These are phyloP conservation scores for Ascocoryne sarcoides DNA, from an alignment of 2,329 filamentous ascomycete species.

Conservation along the genomic window DNA sequence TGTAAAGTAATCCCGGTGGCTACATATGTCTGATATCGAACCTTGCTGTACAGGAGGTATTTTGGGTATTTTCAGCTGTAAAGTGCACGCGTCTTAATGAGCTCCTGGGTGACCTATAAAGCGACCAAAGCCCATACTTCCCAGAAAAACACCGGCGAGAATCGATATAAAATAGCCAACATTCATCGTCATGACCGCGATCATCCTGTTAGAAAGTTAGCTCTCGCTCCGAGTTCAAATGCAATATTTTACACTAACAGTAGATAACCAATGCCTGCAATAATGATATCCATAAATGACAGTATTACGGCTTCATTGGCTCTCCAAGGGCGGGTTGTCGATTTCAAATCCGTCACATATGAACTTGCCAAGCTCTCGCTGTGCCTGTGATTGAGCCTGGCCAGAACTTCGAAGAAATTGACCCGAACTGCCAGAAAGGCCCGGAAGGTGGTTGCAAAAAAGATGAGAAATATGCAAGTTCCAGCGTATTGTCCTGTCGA, in stretches of 20 bases:
- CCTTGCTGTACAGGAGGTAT: no score
- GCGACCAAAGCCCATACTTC: constrained; percentile 44
- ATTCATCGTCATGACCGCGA: constrained; percentile 82
- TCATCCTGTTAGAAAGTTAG: constrained; percentile 52
- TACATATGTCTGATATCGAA: no score
- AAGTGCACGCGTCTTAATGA: no score
- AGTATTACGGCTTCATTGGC: constrained; percentile 70
- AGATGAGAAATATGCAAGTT: constrained; percentile 80
- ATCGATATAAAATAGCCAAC: constrained; percentile 73
- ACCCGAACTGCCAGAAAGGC: constrained; percentile 57
- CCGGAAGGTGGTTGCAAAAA: constrained; percentile 61
- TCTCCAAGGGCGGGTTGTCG: constrained; percentile 57
- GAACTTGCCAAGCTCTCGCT: no score
- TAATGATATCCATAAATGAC: constrained; percentile 56
- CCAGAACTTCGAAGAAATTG: constrained; percentile 7
- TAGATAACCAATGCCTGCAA: constrained; percentile 52
- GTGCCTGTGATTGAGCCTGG: constrained; percentile 3
- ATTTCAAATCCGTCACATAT: constrained; percentile 34
- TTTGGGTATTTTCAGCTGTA: no score
- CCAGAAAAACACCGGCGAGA: constrained; percentile 65
- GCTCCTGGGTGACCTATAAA: no score
- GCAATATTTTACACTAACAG: no score
- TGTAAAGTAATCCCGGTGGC: no score
- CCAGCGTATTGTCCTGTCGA: constrained; percentile 66
- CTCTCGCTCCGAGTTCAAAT: background rate